Evolutionary conservation across 495 filamentous ascomycete species (phyloP).

Genomic region (Immersiella caudata): DNA sequence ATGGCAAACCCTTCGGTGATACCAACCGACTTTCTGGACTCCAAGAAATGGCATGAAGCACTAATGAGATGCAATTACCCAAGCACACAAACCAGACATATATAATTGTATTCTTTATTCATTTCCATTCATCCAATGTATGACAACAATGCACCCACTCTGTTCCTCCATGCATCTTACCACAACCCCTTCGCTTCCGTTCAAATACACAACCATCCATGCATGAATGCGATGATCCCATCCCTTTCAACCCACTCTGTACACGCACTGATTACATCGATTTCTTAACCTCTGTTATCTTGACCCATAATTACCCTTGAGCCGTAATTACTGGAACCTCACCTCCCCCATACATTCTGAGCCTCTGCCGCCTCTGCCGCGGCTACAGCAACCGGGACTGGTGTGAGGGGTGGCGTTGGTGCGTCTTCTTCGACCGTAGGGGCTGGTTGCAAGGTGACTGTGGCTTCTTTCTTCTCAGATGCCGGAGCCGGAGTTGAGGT

Average conservation of each 20-base stretch:
- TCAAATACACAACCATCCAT: background rate
- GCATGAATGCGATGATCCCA: background rate
- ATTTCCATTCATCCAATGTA: background rate
- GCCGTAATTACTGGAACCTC: constrained; percentile 3
- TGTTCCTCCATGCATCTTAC: background rate
- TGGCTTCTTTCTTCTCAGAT: background rate
- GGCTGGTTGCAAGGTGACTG: background rate
- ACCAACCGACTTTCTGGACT: no score
- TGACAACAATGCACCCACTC: background rate
- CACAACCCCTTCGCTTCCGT: background rate
- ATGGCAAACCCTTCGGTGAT: no score
- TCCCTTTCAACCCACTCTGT: background rate
- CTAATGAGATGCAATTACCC: no score
- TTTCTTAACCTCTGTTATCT: background rate
- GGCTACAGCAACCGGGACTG: constrained; percentile 15
- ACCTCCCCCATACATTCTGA: constrained; percentile 21
- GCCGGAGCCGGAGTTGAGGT: background rate
- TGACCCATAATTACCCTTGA: background rate
- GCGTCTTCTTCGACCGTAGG: background rate
- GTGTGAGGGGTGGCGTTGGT: constrained; percentile 12
- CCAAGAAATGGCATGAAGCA: no score
- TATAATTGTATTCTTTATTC: background rate
- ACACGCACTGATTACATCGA: background rate
- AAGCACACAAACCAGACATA: background rate
- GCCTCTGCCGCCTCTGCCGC: constrained; percentile 20